Evolutionary conservation across 768 basidiomycete species (phyloP).

Genomic region (Heimioporus sp.): DNA sequence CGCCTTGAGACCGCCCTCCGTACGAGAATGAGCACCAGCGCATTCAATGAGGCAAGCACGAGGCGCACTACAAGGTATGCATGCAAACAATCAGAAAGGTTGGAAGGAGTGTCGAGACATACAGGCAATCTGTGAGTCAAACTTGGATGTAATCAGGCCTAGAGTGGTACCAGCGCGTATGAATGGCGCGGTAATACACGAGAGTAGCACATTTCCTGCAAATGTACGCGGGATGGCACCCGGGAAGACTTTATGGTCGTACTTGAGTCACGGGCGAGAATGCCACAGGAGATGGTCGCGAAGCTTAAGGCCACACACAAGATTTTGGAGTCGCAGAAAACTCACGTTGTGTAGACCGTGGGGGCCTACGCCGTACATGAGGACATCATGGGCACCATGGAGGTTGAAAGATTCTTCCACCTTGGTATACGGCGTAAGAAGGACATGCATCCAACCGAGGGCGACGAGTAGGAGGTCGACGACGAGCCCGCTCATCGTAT

Average conservation of each 20-base stretch:
- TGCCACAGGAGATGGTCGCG: neutral
- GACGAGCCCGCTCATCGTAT: conserved; percentile 16
- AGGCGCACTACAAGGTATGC: conserved; percentile 57
- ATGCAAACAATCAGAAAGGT: neutral
- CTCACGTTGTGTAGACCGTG: conserved; percentile 50
- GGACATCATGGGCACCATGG: conserved; percentile 85
- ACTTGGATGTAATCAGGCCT: conserved; percentile 51
- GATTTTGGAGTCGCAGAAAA: neutral
- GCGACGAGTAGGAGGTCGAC: conserved; percentile 53
- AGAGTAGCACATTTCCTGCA: conserved; percentile 70
- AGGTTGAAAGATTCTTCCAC: conserved; percentile 98
- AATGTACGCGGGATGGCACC: conserved; percentile 91
- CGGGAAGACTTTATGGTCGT: conserved; percentile 86
- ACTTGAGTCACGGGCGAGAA: conserved; percentile 43
- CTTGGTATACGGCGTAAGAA: conserved; percentile 87
- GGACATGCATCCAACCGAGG: conserved; percentile 62
- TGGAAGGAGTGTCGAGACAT: conserved; percentile 21
- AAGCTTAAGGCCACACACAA: conserved; percentile 8
- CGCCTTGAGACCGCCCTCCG: conserved; percentile 58
- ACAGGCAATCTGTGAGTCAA: conserved; percentile 73
- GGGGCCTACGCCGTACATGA: conserved; percentile 65
- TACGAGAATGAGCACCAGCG: conserved; percentile 58
- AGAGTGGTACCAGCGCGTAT: conserved; percentile 40
- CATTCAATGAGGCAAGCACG: conserved; percentile 65
- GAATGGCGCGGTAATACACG: conserved; percentile 51